Conservation (phyloP, 345 rosid species). For the Trapa incisa region DNA sequence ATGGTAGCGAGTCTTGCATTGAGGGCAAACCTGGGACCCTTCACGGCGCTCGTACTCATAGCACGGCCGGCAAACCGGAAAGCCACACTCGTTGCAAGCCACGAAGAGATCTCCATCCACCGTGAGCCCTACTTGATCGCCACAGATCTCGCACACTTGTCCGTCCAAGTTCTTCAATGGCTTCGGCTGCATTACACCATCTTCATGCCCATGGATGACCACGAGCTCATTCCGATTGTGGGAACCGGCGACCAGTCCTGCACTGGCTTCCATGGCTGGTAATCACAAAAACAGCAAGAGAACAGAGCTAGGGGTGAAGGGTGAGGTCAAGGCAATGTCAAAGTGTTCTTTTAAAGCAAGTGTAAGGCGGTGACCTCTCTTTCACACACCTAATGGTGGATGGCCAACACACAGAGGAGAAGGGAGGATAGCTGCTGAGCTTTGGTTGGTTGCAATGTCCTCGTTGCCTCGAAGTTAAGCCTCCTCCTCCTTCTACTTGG, state of each 20-base stretch:
- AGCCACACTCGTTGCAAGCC: conserved; percentile 96
- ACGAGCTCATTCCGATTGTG: conserved; percentile 98
- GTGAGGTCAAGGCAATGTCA: background rate
- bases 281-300: too few relatives aligned
- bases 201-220: conserved; percentile 94
- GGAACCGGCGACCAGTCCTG: conserved; percentile 95
- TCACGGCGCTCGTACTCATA: conserved; percentile 94
- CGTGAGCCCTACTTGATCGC: conserved; percentile 68
- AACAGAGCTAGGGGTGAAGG: background rate
- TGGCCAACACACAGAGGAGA: conserved; percentile 7
- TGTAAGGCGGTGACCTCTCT: background rate
- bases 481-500: conserved; percentile 15
- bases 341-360: too few relatives aligned
- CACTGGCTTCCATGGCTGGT: conserved; percentile 82
- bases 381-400: conserved; percentile 26
- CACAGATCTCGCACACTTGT: conserved; percentile 90
- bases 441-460: conserved; percentile 69
- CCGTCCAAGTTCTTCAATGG: conserved; percentile 83
- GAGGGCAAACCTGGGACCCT: conserved; percentile 86
- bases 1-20: conserved; percentile 89
- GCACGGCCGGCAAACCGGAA: conserved; percentile 91
- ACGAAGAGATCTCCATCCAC: conserved; percentile 91
- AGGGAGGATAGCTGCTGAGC: background rate
- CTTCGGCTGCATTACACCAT: conserved; percentile 51
- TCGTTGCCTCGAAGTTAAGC: conserved; percentile 96